phyloP scores from a whole-genome alignment of 2,329 filamentous ascomycete genomes.

The Aspergillus vadensis region DNA sequence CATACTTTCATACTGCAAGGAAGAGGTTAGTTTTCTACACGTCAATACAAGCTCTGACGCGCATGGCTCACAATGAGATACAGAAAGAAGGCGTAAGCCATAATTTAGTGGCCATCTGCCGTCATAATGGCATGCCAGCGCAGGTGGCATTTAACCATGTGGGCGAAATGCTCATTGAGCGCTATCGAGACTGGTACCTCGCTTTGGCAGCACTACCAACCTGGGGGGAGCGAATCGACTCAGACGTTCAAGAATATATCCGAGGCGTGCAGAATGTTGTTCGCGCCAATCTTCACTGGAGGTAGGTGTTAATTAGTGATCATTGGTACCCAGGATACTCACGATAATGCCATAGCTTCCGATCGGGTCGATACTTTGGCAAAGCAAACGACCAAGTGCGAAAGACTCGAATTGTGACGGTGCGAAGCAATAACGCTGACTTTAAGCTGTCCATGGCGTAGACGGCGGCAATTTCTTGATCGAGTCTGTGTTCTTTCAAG shows the following conservation, averaged over 20 bases:
- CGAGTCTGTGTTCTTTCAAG: background rate
- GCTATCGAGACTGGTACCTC: conserved; percentile 29
- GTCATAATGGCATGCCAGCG: conserved; percentile 19
- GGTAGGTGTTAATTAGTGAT: conserved; percentile 14
- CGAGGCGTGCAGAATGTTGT: conserved; percentile 25
- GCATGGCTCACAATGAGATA: background rate
- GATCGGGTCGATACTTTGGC: conserved; percentile 25
- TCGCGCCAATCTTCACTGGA: conserved; percentile 29
- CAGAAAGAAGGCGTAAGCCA: conserved; percentile 25
- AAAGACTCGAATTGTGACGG: conserved; percentile 14
- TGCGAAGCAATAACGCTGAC: conserved; percentile 11
- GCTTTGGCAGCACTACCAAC: conserved; percentile 25
- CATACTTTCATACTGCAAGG: conserved; percentile 31
- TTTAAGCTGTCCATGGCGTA: conserved; percentile 10
- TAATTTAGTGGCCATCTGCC: conserved; percentile 26
- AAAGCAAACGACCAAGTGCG: conserved; percentile 18
- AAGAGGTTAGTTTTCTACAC: conserved; percentile 19
- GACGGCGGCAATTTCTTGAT: background rate
- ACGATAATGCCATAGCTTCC: conserved; percentile 18
- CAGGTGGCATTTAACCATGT: conserved; percentile 29
- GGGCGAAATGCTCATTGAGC: conserved; percentile 19
- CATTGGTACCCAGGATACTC: background rate
- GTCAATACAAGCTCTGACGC: background rate
- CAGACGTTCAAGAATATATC: conserved; percentile 28
- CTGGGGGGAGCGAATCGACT: conserved; percentile 27